Evolutionary conservation across 495 filamentous ascomycete genomes (phyloP).

Genomic region (Pyrenula massariospora): DNA sequence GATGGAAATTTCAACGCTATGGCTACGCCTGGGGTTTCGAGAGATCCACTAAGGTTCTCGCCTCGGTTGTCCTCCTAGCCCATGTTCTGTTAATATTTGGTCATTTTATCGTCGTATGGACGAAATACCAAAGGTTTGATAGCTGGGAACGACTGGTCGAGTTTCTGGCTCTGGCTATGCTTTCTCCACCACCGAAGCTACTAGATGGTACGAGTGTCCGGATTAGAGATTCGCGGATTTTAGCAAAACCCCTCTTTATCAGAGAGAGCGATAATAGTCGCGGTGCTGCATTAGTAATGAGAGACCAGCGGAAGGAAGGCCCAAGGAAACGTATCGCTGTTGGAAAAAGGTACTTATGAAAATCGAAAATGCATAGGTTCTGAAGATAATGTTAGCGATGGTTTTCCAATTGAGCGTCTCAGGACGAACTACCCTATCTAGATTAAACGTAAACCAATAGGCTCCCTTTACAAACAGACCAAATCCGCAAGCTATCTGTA

Average conservation of each 20-base stretch:
- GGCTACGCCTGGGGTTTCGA: not conserved
- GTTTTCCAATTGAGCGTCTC: too few species aligned
- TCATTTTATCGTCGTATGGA: not conserved
- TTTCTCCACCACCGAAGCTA: not conserved
- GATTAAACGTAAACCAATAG: too few species aligned
- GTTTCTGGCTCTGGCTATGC: not conserved
- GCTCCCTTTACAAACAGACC: too few species aligned
- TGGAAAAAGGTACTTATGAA: not conserved
- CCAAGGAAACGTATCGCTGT: not conserved
- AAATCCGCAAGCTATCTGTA: too few species aligned
- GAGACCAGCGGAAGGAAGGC: not conserved
- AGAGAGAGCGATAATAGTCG: not conserved
- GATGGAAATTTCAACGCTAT: not conserved
- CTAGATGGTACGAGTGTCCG: not conserved
- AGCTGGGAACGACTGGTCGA: not conserved
- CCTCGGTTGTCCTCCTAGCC: not conserved
- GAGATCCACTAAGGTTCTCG: not conserved
- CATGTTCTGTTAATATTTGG: not conserved
- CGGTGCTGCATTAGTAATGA: not conserved
- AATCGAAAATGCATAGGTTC: too few species aligned
- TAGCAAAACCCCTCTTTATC: not conserved
- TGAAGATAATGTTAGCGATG: too few species aligned
- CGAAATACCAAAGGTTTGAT: not conserved
- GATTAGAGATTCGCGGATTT: not conserved
- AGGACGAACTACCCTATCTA: too few species aligned